Percentiles rank a stretch among this genome's conserved stretches.
Evolutionary conservation across 2,329 filamentous ascomycete species (phyloP).

Genomic region (Calycina marina): DNA sequence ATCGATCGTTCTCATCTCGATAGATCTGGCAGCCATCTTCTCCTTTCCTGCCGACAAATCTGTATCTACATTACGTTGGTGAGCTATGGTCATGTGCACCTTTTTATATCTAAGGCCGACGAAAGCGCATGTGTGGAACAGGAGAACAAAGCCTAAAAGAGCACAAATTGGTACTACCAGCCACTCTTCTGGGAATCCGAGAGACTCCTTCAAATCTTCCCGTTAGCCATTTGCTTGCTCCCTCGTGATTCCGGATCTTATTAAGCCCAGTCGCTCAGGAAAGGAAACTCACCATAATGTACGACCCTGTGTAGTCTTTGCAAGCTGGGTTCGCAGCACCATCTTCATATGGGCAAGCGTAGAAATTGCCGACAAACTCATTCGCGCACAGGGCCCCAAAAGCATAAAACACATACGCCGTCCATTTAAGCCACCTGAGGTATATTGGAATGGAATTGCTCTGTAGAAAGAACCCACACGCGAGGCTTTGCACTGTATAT

Average conservation of each 20-base stretch:
- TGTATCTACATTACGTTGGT: conserved; percentile 38
- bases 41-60: conserved; percentile 59
- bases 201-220: too few species aligned
- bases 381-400: conserved; percentile 60
- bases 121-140: conserved; percentile 47
- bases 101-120: conserved; percentile 48
- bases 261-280: too few species aligned
- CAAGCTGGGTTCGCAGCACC: conserved; percentile 51
- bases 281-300: too few species aligned
- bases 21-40: conserved; percentile 42
- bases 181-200: conserved; percentile 57
- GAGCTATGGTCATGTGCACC: conserved; percentile 55
- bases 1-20: conserved; percentile 44
- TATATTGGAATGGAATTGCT: conserved; percentile 60
- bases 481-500: conserved; percentile 60
- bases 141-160: conserved; percentile 43
- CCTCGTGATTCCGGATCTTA: too few species aligned
- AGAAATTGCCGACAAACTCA: conserved; percentile 58
- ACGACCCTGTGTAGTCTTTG: conserved; percentile 52
- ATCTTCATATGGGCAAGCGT: conserved; percentile 52
- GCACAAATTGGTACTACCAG: conserved; percentile 50
- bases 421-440: conserved; percentile 64
- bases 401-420: conserved; percentile 50
- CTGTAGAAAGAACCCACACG: conserved; percentile 66
- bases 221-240: too few species aligned